Evolutionary conservation across 179 eudicot species (phyloP), one percentile per base, ranked within the genome.

Genomic region (Patellifolia procumbens): DNA sequence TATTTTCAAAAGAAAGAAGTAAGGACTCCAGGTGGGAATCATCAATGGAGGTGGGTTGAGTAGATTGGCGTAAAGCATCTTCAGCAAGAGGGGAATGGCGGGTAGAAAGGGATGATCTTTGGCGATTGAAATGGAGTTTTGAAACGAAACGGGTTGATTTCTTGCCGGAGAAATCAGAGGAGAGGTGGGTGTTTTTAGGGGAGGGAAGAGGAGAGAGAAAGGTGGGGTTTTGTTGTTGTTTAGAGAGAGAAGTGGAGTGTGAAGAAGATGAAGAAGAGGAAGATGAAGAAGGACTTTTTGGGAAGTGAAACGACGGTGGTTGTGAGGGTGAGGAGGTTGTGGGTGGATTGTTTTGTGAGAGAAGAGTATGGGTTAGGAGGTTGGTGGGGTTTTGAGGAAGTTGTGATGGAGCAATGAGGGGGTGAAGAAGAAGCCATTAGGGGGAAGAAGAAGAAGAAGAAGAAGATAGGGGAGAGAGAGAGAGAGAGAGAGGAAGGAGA

Each of bases 131-230:
- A 51, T 94, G 97, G 87, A 88, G 86, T 39, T 94, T 94, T 37
- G 97, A 92, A n/a, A 92, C 97, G 37, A 83, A 89, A 1, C 98
- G 86, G 73, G 98, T 94, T 0, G 97, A 88, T 75, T 93, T 82
- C 2, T 93, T 88, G 65, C 92, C 94, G 2, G 92, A 90, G 73
- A 94, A 94, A 20, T 94, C 96, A 28, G 90, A 77, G n/a, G 93
- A 85, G 42, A 92, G 90, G 28, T 81, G 74, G 91, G 85, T 20
- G 86, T 91, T 74, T 79, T 22, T 15, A 64, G 83, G 78, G 80
- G 79, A 49, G 59, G 83, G 79, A 2, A 73, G 83, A 32, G 77
- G 91, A 64, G 73, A 84, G 63, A 52, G 82, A 74, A 64, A 79
- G 68, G 5, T 55, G 76, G 82, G 82, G 76, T n/a, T n/a, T n/a